Evolutionary conservation across 805 yeast genomes (phyloP), one percentile per base, ranked within the genome.

Genomic region (Blastobotrys parvus): DNA sequence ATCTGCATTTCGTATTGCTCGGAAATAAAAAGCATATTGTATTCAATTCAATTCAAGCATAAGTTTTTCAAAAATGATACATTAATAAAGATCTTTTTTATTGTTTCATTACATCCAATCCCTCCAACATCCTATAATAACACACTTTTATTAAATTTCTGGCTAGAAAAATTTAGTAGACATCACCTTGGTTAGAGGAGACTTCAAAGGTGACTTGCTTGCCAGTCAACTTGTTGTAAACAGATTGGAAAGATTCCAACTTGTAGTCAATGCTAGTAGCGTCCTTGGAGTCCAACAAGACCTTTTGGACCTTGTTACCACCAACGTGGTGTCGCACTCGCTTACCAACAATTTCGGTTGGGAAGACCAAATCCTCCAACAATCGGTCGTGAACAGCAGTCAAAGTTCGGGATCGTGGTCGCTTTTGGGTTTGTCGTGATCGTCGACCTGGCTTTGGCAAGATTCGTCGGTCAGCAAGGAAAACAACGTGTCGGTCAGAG

Each of bases 391-490:
- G 98, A 60, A 90, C 98, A 68, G 97, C 88, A 62, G 96, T 81
- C 72, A 92, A 80, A 67, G 98, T 90, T 84, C 98, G 88, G 64
- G 97, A 89, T 79, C 95, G 87, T 72, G 98, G 98, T 81, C 98
- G 89, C 89, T 92, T 89, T 78, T 92, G 98, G 64, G 71, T 74
- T 72, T 82, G 85, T 80, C 88, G 86, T 52, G 95, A 78, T 67
- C 81, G 63, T 78, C 97, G 88, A 66, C 94, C 85, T 71, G 97
- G 97, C 81, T 87, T 90, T 77, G 97, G 96, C 69, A 92, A 80
- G 77, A 90, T 92, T 78, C 96, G 87, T 79, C 98, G 87, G 80
- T 90, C 97, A 69, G 97, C 97, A 69, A 90, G 82, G 87, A 90
- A 87, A 64, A 92, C 90, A 72, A 90, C 96, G 72, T 92, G 97